Evolutionary conservation across 1,139 yeast species (phyloP), one percentile per base, ranked within the genome.

Genomic region (Saccharomyces uvarum): DNA sequence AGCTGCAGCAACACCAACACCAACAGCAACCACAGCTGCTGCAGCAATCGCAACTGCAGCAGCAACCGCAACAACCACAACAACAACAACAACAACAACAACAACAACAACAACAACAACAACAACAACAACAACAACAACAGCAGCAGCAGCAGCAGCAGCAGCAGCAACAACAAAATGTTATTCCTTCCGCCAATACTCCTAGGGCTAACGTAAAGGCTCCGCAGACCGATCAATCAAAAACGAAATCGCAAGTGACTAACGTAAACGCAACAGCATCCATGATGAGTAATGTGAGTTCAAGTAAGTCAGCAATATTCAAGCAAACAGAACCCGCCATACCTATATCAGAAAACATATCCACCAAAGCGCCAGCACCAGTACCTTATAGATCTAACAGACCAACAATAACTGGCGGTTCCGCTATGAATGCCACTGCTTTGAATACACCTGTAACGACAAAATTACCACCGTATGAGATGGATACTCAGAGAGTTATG

Each of bases 351-450:
- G 79, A 78, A 51, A 82, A 80, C 24, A 75, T 91, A 47, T 80
- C 84, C 50, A 83, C 88, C 7, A 79, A 81, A 56, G 80, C 83
- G 7, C 84, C 88, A 1, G 76, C 77, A 3, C 82, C 95, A 0
- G 83, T 83, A 1, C 72, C 83, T 1, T 76, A 83, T 57, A 80
- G 82, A 57, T 81, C 80, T 27, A 79, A 81, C 54, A 78, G 97
- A 57, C 96, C 98, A 5, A 84, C 96, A 2, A 74, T 90, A 53
- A 78, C 90, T 28, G 95, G 95, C 50, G 97, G 97, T n/a, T 80
- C 83, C 51, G 90, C 96, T 2, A 79, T 84, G 63, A 80, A 75
- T 72, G 86, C 80, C 57, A 80, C 80, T 53, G 83, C 79, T 47
- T 77, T 79, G 69, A 84, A 83, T 33, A 82, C 93, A 1, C 98